These are phyloP conservation scores for Mycena galopus DNA, from an alignment of 768 basidiomycete genomes.

Conservation along the genomic window DNA sequence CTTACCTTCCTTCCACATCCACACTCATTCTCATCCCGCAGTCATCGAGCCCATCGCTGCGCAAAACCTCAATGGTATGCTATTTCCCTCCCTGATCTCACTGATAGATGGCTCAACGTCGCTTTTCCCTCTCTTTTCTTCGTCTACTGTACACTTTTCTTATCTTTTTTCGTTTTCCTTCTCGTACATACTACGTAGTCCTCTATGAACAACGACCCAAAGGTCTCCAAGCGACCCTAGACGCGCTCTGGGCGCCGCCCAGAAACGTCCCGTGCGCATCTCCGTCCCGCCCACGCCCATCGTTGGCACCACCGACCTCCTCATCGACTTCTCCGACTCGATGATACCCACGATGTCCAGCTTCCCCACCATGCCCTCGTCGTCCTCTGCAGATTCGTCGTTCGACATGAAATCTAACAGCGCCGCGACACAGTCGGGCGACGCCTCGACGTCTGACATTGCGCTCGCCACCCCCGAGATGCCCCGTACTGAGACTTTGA, in stretches of 20 bases:
- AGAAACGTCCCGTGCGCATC: constrained; percentile 29
- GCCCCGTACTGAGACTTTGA: constrained; percentile 22
- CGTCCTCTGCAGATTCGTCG: constrained; percentile 21
- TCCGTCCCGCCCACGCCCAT: constrained; percentile 26
- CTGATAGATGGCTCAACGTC: not conserved
- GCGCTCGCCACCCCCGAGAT: not conserved
- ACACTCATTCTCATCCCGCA: not conserved
- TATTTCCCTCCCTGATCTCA: not conserved
- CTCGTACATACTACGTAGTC: constrained; percentile 1
- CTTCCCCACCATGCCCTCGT: constrained; percentile 1
- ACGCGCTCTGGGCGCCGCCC: constrained; percentile 34
- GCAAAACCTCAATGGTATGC: constrained; percentile 17
- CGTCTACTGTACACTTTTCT: not conserved
- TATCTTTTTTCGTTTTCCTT: not conserved
- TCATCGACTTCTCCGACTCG: constrained; percentile 32
- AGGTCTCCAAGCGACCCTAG: constrained; percentile 30
- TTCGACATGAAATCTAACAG: constrained; percentile 15
- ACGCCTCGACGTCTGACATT: constrained; percentile 5
- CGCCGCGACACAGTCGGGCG: constrained; percentile 13
- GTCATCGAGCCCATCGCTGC: constrained; percentile 8
- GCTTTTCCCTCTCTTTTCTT: not conserved
- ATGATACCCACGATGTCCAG: constrained; percentile 23
- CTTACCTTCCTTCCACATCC: not conserved
- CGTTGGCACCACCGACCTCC: constrained; percentile 1
- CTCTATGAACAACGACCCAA: not conserved